Percentiles rank a stretch among this genome's conserved stretches.
Conservation (phyloP, 2,329 filamentous ascomycete species). For the Chrysoporthe puriensis region DNA sequence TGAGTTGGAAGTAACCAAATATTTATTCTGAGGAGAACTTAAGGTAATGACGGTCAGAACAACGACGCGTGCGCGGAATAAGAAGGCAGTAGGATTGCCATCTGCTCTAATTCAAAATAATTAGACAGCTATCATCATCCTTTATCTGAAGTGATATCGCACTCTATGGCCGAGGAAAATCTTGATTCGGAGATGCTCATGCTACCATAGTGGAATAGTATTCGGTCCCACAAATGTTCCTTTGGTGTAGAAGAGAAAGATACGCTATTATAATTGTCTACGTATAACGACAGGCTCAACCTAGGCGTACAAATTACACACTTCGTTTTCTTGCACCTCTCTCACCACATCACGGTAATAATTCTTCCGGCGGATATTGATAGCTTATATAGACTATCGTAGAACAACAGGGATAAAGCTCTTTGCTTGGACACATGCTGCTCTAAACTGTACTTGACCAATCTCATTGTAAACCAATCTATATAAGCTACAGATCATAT, state of each 20-base stretch:
- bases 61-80: no score
- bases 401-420: neutral
- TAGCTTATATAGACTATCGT: no score
- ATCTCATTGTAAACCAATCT: neutral
- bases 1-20: neutral
- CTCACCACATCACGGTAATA: no score
- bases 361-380: no score
- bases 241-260: neutral
- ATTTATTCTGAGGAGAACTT: neutral
- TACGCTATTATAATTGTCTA: neutral
- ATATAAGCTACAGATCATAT: neutral
- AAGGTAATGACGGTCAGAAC: no score
- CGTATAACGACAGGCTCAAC: neutral
- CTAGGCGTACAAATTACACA: neutral
- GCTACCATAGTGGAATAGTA: neutral
- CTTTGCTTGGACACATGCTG: no score
- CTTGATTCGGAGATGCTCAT: no score
- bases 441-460: neutral
- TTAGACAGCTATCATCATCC: neutral
- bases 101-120: neutral
- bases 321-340: no score
- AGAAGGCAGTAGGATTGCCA: no score
- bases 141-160: neutral
- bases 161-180: no score
- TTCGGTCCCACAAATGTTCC: neutral